Evolutionary conservation across 768 basidiomycete species (phyloP).

Genomic region (Auriscalpium microsporum): DNA sequence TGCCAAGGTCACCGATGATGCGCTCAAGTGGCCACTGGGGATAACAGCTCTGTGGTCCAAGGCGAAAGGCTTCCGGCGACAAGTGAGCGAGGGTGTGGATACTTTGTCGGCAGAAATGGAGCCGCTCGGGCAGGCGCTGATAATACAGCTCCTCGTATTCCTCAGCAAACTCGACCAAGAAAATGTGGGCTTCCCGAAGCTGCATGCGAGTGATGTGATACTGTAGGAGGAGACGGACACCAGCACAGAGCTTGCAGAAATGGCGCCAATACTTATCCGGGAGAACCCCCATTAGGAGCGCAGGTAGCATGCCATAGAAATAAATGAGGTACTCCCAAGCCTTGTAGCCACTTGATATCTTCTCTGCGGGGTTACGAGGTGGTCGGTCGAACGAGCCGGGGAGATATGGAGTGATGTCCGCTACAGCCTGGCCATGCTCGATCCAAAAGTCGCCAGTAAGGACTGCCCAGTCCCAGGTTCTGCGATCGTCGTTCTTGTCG

Average conservation of each 20-base stretch:
- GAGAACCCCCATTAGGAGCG: constrained; percentile 18
- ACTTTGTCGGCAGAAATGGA: constrained; percentile 30
- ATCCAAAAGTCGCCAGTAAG: constrained; percentile 23
- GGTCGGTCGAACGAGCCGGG: constrained; percentile 33
- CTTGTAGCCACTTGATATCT: constrained; percentile 28
- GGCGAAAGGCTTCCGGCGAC: constrained; percentile 15
- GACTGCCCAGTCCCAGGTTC: constrained; percentile 26
- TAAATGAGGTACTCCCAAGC: constrained; percentile 18
- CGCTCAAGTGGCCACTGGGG: constrained; percentile 29
- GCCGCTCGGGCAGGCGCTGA: constrained; percentile 13
- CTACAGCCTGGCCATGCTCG: constrained; percentile 27
- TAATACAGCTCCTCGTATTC: constrained; percentile 31
- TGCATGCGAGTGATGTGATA: constrained; percentile 2
- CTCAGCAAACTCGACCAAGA: constrained; percentile 19
- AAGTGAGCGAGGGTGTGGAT: constrained; percentile 27
- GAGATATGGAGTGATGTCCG: constrained; percentile 22
- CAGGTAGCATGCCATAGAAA: constrained; percentile 16
- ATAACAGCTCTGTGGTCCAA: constrained; percentile 16
- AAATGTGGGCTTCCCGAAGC: constrained; percentile 16
- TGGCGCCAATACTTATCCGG: constrained; percentile 19
- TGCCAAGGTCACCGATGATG: constrained; percentile 16
- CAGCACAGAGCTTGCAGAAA: constrained; percentile 21
- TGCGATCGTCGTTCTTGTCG: constrained; percentile 13
- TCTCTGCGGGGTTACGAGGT: constrained; percentile 32
- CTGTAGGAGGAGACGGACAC: constrained; percentile 18